Evolutionary conservation across 164 flowering plant genomes (phyloP).

Genomic region (Pachysandra terminalis): DNA sequence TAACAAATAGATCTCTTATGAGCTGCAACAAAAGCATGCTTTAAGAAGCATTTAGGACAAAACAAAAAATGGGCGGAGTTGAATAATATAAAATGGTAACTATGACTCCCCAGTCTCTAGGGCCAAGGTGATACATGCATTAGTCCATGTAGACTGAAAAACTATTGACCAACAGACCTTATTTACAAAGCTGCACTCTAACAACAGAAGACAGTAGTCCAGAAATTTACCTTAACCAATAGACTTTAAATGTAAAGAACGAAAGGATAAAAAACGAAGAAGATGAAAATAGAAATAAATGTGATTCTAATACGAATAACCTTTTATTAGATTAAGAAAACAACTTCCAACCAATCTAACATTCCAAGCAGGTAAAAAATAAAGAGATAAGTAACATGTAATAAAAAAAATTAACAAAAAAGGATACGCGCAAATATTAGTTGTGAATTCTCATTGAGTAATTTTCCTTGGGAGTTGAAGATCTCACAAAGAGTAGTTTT

Average conservation of each 20-base stretch:
- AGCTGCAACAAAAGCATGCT: background rate
- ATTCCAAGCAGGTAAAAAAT: background rate
- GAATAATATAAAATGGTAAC: too few species aligned
- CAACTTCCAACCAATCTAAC: background rate
- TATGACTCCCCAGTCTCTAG: too few species aligned
- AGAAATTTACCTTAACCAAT: background rate
- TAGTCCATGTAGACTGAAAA: background rate
- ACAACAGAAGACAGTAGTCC: background rate
- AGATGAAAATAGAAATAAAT: too few species aligned
- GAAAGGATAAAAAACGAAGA: too few species aligned
- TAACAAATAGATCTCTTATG: background rate
- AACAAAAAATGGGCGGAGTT: background rate
- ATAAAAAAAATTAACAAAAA: too few species aligned
- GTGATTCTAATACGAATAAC: background rate
- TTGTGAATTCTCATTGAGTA: background rate
- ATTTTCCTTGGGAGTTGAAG: too few species aligned
- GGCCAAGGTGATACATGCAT: too few species aligned
- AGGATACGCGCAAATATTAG: too few species aligned
- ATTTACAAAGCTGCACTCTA: background rate
- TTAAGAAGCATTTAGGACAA: background rate
- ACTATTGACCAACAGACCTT: background rate
- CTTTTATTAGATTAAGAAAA: background rate
- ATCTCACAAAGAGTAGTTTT: too few species aligned
- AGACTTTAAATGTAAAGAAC: too few species aligned
- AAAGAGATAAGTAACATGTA: too few species aligned